Conservation (phyloP, 768 basidiomycete genomes). For the Serendipita vermifera region DNA sequence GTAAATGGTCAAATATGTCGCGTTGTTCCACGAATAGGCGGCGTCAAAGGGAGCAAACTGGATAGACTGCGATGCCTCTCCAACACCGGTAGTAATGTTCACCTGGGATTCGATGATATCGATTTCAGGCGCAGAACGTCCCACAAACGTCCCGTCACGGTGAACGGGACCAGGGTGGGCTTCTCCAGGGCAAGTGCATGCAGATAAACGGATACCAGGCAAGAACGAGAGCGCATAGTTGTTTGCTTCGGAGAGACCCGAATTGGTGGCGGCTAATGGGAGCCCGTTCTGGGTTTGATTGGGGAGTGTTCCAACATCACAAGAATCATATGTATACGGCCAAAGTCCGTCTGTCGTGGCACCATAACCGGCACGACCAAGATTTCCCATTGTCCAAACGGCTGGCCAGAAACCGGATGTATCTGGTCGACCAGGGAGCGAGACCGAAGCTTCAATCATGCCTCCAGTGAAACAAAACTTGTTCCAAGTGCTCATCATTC, state of each 20-base stretch:
- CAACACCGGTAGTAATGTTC: slow-evolving; percentile 35
- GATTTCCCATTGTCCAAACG: slow-evolving; percentile 55
- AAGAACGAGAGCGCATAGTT: slow-evolving; percentile 60
- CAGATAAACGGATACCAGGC: slow-evolving; percentile 73
- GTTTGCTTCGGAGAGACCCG: slow-evolving; percentile 41
- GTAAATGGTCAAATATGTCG: slow-evolving; percentile 38
- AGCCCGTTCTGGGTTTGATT: slow-evolving; percentile 61
- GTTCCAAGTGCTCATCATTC: slow-evolving; percentile 57
- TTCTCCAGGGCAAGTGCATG: slow-evolving; percentile 80
- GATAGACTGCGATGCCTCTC: slow-evolving; percentile 69
- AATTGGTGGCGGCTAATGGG: slow-evolving; percentile 46
- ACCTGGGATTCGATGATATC: slow-evolving; percentile 78
- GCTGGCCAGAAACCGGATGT: not conserved
- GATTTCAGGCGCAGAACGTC: slow-evolving; percentile 78
- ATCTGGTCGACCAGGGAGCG: slow-evolving; percentile 43
- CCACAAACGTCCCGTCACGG: slow-evolving; percentile 63
- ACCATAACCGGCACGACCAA: slow-evolving; percentile 75
- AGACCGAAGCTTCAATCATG: slow-evolving; percentile 34
- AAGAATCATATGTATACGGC: slow-evolving; percentile 50
- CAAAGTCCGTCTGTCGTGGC: slow-evolving; percentile 71
- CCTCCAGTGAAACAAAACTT: slow-evolving; percentile 76
- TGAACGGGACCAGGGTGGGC: slow-evolving; percentile 84
- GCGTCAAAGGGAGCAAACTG: slow-evolving; percentile 73
- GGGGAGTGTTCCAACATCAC: slow-evolving; percentile 76
- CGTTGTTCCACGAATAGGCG: slow-evolving; percentile 54